phyloP scores from a whole-genome alignment of 768 basidiomycete species.

The Macrolepiota dolichaula region DNA sequence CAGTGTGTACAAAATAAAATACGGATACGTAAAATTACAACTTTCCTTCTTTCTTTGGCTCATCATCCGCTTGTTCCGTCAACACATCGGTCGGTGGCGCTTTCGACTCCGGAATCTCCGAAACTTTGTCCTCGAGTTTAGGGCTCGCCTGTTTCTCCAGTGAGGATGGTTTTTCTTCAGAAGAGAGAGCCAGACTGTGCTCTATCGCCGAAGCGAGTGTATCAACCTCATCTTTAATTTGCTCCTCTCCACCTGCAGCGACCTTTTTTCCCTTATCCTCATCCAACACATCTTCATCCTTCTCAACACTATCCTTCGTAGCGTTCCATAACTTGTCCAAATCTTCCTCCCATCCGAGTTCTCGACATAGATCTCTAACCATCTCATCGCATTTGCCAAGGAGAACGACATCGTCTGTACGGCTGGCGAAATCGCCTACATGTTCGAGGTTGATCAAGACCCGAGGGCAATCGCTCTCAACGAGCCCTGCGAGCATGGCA shows the following conservation, averaged over 20 bases:
- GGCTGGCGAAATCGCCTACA: constrained; percentile 63
- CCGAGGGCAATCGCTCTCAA: constrained; percentile 61
- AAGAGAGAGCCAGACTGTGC: constrained; percentile 20
- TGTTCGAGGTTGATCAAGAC: constrained; percentile 86
- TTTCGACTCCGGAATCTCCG: not conserved
- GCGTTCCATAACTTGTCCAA: constrained; percentile 51
- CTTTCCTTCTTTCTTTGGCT: not conserved
- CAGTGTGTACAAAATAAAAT: not conserved
- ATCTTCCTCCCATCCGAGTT: constrained; percentile 75
- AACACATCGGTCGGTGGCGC: not conserved
- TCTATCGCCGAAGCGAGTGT: constrained; percentile 30
- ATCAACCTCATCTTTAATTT: constrained; percentile 25
- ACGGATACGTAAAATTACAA: not conserved
- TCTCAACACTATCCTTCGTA: constrained; percentile 33
- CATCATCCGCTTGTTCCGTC: not conserved
- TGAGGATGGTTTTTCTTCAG: not conserved
- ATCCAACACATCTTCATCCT: constrained; percentile 11
- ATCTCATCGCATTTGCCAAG: constrained; percentile 73
- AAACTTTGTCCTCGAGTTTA: not conserved
- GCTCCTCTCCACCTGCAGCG: constrained; percentile 12
- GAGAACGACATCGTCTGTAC: constrained; percentile 56
- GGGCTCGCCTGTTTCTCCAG: not conserved
- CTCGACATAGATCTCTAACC: constrained; percentile 55
- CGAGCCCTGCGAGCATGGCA: constrained; percentile 65
- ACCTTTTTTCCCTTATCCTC: constrained; percentile 11